Percentiles rank a stretch among this genome's conserved stretches.
phyloP scores from a whole-genome alignment of 192 early-diverging fungal species.

The Funneliformis geosporum region DNA sequence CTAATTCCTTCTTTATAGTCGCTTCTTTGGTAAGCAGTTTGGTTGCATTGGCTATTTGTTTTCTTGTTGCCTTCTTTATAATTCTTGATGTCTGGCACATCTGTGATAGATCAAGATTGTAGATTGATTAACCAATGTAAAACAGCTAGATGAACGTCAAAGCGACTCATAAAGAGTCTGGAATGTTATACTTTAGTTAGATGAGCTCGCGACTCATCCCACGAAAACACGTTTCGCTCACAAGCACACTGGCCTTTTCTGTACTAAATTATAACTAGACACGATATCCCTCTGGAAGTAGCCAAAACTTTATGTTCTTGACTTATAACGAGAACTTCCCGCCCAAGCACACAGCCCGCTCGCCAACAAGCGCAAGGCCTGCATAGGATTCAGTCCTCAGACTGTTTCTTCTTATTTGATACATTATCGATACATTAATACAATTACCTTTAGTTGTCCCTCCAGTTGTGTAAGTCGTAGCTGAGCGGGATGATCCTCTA shows the following conservation, averaged over 20 bases:
- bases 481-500: constrained; percentile 9
- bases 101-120: neutral
- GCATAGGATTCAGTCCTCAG: neutral
- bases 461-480: constrained; percentile 1
- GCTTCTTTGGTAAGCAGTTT: neutral
- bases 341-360: constrained; percentile 13
- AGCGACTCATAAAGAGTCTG: neutral
- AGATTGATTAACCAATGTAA: neutral
- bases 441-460: too few species aligned
- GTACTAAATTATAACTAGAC: neutral
- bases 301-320: neutral
- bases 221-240: constrained; percentile 2
- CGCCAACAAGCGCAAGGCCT: neutral
- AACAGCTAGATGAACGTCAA: neutral
- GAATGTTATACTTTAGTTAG: neutral
- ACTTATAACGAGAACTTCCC: neutral
- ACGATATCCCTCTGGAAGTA: neutral
- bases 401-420: neutral
- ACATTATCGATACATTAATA: too few species aligned
- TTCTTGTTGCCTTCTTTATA: constrained; percentile 2
- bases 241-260: neutral
- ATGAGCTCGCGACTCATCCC: neutral
- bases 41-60: constrained; percentile 2
- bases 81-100: neutral
- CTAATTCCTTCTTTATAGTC: constrained; percentile 7